Evolutionary conservation across 192 early-diverging fungal genomes (phyloP).

Genomic region (Rhizophagus clarus): DNA sequence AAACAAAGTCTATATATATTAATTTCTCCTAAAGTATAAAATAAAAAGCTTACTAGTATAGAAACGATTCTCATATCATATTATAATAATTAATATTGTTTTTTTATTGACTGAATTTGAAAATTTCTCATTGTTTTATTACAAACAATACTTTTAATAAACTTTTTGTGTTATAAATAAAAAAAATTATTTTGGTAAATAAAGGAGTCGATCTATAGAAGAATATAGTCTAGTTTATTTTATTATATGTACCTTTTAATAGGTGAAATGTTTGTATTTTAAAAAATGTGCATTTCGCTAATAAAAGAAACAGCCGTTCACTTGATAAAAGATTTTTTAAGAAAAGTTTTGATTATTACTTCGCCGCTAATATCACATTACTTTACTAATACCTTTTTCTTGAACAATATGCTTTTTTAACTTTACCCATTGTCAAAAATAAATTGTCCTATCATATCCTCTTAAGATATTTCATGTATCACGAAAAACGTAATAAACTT

Average conservation of each 20-base stretch:
- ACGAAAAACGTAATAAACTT: not conserved
- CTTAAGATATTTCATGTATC: not conserved
- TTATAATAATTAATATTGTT: not conserved
- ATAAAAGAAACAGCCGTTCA: not conserved
- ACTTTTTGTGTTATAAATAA: not conserved
- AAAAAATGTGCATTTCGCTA: not conserved
- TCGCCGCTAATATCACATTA: not conserved
- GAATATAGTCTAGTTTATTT: not conserved
- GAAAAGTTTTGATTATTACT: not conserved
- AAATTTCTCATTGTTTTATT: not conserved
- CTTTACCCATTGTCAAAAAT: no score
- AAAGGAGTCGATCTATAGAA: not conserved
- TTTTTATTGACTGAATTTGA: constrained; percentile 1
- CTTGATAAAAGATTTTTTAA: not conserved
- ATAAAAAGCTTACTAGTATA: not conserved
- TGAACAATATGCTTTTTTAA: no score
- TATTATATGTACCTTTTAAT: not conserved
- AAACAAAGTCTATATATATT: not conserved
- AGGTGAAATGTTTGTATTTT: not conserved
- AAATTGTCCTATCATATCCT: not conserved
- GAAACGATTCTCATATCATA: not conserved
- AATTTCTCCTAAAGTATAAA: not conserved
- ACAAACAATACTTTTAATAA: not conserved
- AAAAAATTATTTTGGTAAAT: not conserved
- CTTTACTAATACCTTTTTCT: no score